phyloP scores from a whole-genome alignment of 441 rosid species.

The Monsonia emarginata region DNA sequence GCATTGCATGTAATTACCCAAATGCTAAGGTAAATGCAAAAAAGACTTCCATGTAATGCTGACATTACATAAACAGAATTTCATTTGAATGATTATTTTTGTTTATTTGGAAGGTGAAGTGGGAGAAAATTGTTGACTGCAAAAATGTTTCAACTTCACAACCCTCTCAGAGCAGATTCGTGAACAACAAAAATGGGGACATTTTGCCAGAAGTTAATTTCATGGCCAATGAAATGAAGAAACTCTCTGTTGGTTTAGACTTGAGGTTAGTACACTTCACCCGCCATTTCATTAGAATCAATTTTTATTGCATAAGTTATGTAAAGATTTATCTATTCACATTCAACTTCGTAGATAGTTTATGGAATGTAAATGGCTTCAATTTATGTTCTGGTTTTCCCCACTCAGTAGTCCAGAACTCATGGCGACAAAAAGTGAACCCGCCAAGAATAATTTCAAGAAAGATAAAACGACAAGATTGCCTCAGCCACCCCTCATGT shows the following conservation, averaged over 20 bases:
- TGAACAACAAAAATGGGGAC: neutral
- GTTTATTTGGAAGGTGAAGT: neutral
- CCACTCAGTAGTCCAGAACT: neutral
- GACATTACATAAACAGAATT: neutral
- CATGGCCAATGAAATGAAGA: neutral
- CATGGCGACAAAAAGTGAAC: neutral
- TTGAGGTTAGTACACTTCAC: neutral
- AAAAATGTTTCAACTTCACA: neutral
- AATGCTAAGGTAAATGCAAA: neutral
- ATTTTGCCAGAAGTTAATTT: neutral
- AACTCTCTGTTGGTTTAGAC: neutral
- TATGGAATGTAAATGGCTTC: neutral
- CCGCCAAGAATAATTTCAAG: neutral
- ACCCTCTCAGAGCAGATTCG: neutral
- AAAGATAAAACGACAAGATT: neutral
- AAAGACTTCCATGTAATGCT: neutral
- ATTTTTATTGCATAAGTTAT: neutral
- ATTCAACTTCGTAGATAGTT: no score
- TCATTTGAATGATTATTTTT: neutral
- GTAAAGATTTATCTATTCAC: neutral
- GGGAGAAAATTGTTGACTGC: neutral
- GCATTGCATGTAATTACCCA: neutral
- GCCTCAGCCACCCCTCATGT: neutral
- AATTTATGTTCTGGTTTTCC: neutral
- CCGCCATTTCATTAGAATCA: neutral